Evolutionary conservation across 176 grass and related monocot genomes (phyloP), one percentile per base, ranked within the genome.

Genomic region (Puya raimondii): DNA sequence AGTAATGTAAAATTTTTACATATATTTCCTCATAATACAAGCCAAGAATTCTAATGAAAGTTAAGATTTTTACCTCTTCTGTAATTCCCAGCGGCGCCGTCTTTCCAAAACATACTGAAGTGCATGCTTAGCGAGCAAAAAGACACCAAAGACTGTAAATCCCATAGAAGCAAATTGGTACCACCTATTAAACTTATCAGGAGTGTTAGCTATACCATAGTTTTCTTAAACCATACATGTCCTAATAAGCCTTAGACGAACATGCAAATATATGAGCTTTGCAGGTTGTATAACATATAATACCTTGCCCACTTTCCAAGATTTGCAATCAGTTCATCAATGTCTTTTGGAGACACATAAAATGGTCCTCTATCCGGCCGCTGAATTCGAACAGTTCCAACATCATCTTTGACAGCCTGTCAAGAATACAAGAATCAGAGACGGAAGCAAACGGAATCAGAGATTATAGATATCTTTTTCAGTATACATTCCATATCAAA

Each of bases 301-400:
- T 85, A 97, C 94, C 88, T 90, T 65, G 94, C 86, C 94, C 94
- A 97, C 88, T 80, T 93, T 50, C 94, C 94, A 11, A 97, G 80
- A 89, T 88, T 92, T 84, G 74, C 27, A 67, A 97, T 90, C 75
- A 97, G 82, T 79, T 90, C 82, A 79, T 97, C 78, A 12, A 97
- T 90, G 80, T 79, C 86, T 80, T 97, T 93, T 9, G 84, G 89
- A 2, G 89, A 93, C 53, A 84, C 84, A 74, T 97, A 93, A 87
- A 97, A 93, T 67, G 94, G 89, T 52, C 94, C 94, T 85, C 92
- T 97, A 65, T 97, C 86, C 1, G 94, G 94, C 49, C 83, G 59
- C 22, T 97, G 89, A 58, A 97, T 97, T 79, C 84, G 76, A 65
- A 97, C 69, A 78, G 87, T 88, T 79, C 94, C 89, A 88, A 88